phyloP scores from a whole-genome alignment of 371 early-diverging fungal genomes.

The Mortierella sp. region DNA sequence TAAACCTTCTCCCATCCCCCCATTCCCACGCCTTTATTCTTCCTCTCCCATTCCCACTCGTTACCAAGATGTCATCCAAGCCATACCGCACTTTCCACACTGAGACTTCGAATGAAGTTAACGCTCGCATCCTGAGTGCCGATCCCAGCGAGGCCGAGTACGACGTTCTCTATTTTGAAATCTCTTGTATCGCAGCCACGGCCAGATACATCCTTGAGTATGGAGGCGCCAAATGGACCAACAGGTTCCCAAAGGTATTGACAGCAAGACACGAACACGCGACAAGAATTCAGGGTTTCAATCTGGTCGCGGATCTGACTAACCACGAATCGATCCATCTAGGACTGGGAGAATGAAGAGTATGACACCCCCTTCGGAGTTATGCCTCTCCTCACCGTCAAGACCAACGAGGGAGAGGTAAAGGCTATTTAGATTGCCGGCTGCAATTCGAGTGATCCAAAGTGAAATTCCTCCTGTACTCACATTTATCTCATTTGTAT shows the following conservation, averaged over 20 bases:
- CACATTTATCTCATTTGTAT: no score
- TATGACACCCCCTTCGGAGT: slow-evolving; percentile 17
- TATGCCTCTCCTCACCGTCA: slow-evolving; percentile 8
- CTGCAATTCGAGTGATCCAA: no score
- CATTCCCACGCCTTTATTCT: no score
- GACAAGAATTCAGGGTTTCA: no score
- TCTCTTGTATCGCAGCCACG: slow-evolving; percentile 20
- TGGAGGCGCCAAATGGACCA: slow-evolving; percentile 16
- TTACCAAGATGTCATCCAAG: not conserved
- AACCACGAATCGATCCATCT: no score
- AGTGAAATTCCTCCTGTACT: no score
- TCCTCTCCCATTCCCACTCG: no score
- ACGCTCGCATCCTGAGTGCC: slow-evolving; percentile 3
- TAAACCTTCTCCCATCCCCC: no score
- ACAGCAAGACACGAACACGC: no score
- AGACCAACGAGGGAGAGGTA: slow-evolving; percentile 2
- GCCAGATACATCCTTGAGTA: slow-evolving; percentile 11
- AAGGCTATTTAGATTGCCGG: no score
- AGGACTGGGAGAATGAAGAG: slow-evolving; percentile 3
- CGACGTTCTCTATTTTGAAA: slow-evolving; percentile 16
- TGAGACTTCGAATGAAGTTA: slow-evolving; percentile 5
- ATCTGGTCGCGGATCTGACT: no score
- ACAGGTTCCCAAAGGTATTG: slow-evolving; percentile 5
- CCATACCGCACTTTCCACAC: slow-evolving; percentile 7
- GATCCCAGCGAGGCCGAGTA: slow-evolving; percentile 4